Percentiles rank a stretch among this genome's conserved stretches.
Conservation (phyloP, 225 moss, liverwort and hornwort genomes). For the Bryum argenteum region DNA sequence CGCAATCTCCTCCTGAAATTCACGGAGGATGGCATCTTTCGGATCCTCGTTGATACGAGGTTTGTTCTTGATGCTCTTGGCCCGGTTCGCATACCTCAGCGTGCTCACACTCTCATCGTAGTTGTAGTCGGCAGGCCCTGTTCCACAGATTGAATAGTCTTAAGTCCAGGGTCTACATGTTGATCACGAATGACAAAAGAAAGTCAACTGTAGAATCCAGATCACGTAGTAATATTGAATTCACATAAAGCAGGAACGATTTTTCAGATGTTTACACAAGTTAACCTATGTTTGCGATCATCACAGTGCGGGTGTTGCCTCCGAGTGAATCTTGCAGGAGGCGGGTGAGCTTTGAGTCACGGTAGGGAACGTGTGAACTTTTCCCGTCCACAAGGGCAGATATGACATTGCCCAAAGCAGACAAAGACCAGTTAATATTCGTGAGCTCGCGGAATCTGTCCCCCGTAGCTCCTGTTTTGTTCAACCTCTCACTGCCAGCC, state of each 20-base stretch:
- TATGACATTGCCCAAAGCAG: conserved; percentile 95
- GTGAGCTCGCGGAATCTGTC: conserved; percentile 93
- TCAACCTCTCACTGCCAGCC: conserved; percentile 96
- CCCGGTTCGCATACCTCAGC: conserved; percentile 92
- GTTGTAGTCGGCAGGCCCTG: conserved; percentile 88
- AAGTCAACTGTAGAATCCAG: background rate
- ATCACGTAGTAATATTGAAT: background rate
- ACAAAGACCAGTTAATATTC: conserved; percentile 97
- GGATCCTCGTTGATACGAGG: conserved; percentile 95
- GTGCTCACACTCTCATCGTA: conserved; percentile 95
- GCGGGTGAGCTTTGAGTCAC: conserved; percentile 96
- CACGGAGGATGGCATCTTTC: conserved; percentile 87
- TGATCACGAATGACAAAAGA: background rate
- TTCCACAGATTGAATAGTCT: conserved; percentile 12
- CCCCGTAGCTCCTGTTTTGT: conserved; percentile 99
- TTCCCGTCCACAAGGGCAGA: conserved; percentile 96
- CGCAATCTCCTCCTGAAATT: conserved; percentile 95
- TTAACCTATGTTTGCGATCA: conserved; percentile 88
- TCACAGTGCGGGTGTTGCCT: conserved; percentile 94
- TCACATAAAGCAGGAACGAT: conserved; percentile 6
- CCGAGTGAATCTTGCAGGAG: conserved; percentile 93
- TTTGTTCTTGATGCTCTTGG: conserved; percentile 97
- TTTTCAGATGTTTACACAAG: conserved; percentile 23
- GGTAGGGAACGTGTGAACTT: conserved; percentile 86
- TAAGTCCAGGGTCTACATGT: conserved; percentile 1